phyloP scores from a whole-genome alignment of 2,329 filamentous ascomycete genomes.

The Cladophialophora yegresii region DNA sequence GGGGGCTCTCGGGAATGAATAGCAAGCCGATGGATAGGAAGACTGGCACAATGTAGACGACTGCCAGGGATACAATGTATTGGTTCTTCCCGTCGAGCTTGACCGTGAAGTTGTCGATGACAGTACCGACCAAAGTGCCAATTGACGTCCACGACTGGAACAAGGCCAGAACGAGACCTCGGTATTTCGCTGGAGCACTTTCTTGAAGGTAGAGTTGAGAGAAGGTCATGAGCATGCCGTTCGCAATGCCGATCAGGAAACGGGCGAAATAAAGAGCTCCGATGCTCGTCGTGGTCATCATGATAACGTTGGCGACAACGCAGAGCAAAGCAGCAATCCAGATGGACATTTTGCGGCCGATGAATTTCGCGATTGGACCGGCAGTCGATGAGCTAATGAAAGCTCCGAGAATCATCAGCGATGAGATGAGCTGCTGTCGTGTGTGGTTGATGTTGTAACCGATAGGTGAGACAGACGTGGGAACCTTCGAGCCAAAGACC shows the following conservation, averaged over 20 bases:
- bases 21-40: slow-evolving; percentile 38
- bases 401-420: slow-evolving; percentile 51
- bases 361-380: slow-evolving; percentile 43
- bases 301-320: slow-evolving; percentile 56
- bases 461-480: slow-evolving; percentile 31
- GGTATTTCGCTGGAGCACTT: slow-evolving; percentile 53
- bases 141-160: slow-evolving; percentile 55
- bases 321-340: slow-evolving; percentile 55
- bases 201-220: slow-evolving; percentile 56
- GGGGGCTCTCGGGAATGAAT: slow-evolving; percentile 42
- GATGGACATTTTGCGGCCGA: slow-evolving; percentile 51
- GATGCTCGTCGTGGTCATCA: slow-evolving; percentile 59
- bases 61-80: slow-evolving; percentile 44
- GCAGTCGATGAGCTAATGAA: slow-evolving; percentile 46
- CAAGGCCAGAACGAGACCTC: slow-evolving; percentile 52
- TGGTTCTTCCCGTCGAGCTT: slow-evolving; percentile 40
- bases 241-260: slow-evolving; percentile 58
- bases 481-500: slow-evolving; percentile 37
- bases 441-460: slow-evolving; percentile 44
- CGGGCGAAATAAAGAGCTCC: slow-evolving; percentile 58
- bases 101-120: slow-evolving; percentile 52
- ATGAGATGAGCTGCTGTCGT: slow-evolving; percentile 51
- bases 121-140: slow-evolving; percentile 46
- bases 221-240: slow-evolving; percentile 61
- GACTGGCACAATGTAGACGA: slow-evolving; percentile 40